Evolutionary conservation across 306 rosid genomes (phyloP), one percentile per base, ranked within the genome.

Genomic region (Inga oerstediana): DNA sequence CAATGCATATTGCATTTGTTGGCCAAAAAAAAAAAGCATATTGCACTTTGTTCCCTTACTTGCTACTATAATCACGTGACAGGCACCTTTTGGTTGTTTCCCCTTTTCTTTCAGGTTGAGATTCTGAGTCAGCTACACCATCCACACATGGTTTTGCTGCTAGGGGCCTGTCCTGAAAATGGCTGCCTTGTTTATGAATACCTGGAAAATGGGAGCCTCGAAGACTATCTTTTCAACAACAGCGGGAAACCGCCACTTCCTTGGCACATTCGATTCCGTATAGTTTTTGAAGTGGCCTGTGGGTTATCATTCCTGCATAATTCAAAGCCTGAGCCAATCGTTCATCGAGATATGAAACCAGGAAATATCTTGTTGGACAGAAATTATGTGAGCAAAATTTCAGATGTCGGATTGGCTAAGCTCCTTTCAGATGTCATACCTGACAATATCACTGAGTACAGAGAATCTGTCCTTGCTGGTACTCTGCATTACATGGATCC

Each of bases 401-500:
- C 93, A 39, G 99, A 96, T 51, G 97, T 93, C 49, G 99, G 99
- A 74, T 86, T 96, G 66, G 98, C 99, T 76, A 93, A 93, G 75
- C 88, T 93, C 79, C 84, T 94, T 45, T 77, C 81, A n/a, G 95
- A 96, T 30, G 85, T 87, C 7, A 88, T 89, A 59, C 99, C 99
- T 22, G 99, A 96, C 89, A 86, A 86, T 77, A 73, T 93, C 78
- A 96, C 99, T 0, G 99, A 92, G 84, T 96, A 92, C 87, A 83
- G 91, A 79, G 97, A 92, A 74, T 92, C 99, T 1, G 56, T 96
- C 20, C 82, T 96, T 54, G 98, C 97, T n/a, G 99, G 99, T 44
- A 96, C 99, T 39, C 80, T 92, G 46, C 93, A 89, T 79, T 96
- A 93, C 92, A 86, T 96, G 98, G 99, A 96, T 84, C 99, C 99